These are phyloP conservation scores for Stereum hirsutum DNA, from an alignment of 1,284 basidiomycete species.

Conservation along the genomic window DNA sequence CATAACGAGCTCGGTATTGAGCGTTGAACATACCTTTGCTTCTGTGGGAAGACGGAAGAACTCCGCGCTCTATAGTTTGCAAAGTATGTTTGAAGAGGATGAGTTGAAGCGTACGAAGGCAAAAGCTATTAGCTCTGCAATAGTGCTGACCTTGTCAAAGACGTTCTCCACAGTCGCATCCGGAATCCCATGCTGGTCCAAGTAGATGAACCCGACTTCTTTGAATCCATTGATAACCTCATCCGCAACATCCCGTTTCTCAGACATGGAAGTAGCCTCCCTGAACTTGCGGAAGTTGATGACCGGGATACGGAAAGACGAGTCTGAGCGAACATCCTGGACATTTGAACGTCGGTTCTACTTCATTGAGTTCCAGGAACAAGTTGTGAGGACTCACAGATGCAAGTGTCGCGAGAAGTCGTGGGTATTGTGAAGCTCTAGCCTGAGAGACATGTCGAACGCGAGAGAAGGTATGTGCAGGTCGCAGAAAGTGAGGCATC, in stretches of 20 bases:
- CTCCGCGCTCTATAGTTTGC: conserved; percentile 51
- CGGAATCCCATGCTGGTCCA: conserved; percentile 61
- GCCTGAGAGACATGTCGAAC: too few species aligned
- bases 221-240: conserved; percentile 73
- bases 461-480: too few species aligned
- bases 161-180: conserved; percentile 39
- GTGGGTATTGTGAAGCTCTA: not conserved
- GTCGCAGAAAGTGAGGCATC: too few species aligned
- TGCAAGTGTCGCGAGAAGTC: not conserved
- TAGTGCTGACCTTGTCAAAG: conserved; percentile 46
- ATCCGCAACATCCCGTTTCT: conserved; percentile 56
- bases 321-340: conserved; percentile 7
- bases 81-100: not conserved
- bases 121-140: not conserved
- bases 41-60: conserved; percentile 65
- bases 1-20: not conserved
- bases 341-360: not conserved
- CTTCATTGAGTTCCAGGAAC: not conserved
- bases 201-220: conserved; percentile 68
- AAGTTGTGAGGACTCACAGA: not conserved
- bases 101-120: not conserved
- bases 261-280: conserved; percentile 33
- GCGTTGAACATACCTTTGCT: conserved; percentile 38
- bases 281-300: conserved; percentile 71
- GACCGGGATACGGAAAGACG: conserved; percentile 46